phyloP scores from a whole-genome alignment of 1,284 basidiomycete genomes.

The Pascua guehoae region DNA sequence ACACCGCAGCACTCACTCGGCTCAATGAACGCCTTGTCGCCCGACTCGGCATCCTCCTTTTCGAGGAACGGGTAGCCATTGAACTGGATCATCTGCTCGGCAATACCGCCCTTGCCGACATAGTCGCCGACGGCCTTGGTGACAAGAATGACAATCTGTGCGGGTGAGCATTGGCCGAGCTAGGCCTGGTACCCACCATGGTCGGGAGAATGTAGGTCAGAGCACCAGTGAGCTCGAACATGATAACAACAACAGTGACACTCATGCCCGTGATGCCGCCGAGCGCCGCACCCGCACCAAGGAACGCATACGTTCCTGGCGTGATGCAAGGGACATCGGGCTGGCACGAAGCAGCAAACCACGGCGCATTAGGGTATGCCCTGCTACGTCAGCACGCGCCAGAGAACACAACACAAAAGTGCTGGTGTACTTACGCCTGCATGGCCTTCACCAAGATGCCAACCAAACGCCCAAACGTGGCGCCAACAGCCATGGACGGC shows the following conservation, averaged over 20 bases:
- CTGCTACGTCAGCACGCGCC: conserved; percentile 49
- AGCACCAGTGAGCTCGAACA: conserved; percentile 99
- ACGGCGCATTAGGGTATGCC: conserved; percentile 72
- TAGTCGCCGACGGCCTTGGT: conserved; percentile 98
- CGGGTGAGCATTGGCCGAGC: conserved; percentile 96
- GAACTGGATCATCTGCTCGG: conserved; percentile 94
- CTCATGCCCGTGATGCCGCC: conserved; percentile 96
- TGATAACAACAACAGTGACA: conserved; percentile 97
- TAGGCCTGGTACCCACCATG: conserved; percentile 71
- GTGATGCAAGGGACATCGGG: conserved; percentile 96
- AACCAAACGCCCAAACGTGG: conserved; percentile 91
- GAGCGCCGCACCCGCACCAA: conserved; percentile 90
- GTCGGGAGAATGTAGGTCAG: conserved; percentile 96
- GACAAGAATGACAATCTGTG: conserved; percentile 95
- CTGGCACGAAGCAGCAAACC: conserved; percentile 77
- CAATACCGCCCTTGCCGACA: conserved; percentile 86
- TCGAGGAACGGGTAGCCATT: conserved; percentile 92
- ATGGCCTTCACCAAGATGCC: conserved; percentile 93
- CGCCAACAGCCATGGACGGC: conserved; percentile 95
- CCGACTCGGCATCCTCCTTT: conserved; percentile 83
- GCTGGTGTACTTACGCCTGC: conserved; percentile 61
- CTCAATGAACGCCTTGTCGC: conserved; percentile 84
- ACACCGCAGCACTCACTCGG: conserved; percentile 58
- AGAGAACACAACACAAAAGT: no score
- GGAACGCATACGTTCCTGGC: conserved; percentile 93